Percentiles rank a stretch among this genome's conserved stretches.
These are phyloP conservation scores for Fraxinus platypoda DNA, from an alignment of 305 asterid species.

Conservation along the genomic window DNA sequence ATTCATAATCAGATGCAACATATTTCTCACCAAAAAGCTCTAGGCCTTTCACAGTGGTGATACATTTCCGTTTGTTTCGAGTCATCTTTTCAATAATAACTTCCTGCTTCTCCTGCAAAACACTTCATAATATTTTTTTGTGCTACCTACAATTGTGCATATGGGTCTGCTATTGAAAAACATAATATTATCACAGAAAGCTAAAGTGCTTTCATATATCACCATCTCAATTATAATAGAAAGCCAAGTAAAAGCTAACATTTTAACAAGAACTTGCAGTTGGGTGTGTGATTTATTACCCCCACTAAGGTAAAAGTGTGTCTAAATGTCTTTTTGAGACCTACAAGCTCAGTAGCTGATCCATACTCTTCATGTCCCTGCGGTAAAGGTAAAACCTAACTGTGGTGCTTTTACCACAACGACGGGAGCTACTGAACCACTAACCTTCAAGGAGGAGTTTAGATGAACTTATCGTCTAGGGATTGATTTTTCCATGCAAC, in stretches of 20 bases:
- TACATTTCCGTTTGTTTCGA: constrained; percentile 90
- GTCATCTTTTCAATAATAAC: constrained; percentile 89
- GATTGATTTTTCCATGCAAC: neutral
- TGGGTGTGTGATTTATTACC: neutral
- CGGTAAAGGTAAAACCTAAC: neutral
- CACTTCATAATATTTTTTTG: constrained; percentile 14
- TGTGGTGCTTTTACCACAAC: neutral
- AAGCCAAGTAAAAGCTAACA: neutral
- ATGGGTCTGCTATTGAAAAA: neutral
- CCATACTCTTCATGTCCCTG: neutral
- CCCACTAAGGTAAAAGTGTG: neutral
- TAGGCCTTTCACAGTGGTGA: constrained; percentile 93
- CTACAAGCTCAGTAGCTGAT: neutral
- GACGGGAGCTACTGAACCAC: neutral
- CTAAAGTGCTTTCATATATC: neutral
- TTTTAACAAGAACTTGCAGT: neutral
- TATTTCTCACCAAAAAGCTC: constrained; percentile 76
- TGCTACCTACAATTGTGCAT: neutral
- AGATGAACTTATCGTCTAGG: neutral
- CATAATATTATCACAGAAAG: constrained; percentile 1
- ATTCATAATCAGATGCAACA: constrained; percentile 9
- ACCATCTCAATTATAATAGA: neutral
- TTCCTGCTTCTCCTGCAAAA: constrained; percentile 82
- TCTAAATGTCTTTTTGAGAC: neutral
- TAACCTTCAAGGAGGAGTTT: neutral